Conservation (phyloP, 2,329 filamentous ascomycete species). For the Monascus ruber region DNA sequence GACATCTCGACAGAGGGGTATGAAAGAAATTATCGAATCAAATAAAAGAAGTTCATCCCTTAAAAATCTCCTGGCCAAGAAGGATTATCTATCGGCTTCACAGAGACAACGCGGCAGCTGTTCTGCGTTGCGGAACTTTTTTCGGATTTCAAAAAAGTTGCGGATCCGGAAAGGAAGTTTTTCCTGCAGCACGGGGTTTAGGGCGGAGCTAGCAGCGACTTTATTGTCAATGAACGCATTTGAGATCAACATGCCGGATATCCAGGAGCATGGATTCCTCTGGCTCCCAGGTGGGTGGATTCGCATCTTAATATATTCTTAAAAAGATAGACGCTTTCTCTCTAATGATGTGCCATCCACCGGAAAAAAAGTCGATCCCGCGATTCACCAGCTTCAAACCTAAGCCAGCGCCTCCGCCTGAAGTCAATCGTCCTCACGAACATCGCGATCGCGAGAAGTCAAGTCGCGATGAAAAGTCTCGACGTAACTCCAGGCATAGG, state of each 20-base stretch:
- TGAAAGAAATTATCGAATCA: slow-evolving; percentile 4
- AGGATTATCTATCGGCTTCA: too few species aligned
- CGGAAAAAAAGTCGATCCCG: slow-evolving; percentile 42
- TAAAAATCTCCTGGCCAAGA: too few species aligned
- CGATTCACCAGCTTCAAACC: slow-evolving; percentile 67
- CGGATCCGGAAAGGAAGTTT: slow-evolving; percentile 13
- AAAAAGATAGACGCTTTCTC: neutral
- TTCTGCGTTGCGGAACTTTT: neutral
- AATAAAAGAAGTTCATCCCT: slow-evolving; percentile 10
- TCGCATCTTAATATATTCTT: neutral
- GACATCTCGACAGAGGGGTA: slow-evolving; percentile 49
- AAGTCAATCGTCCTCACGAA: slow-evolving; percentile 11
- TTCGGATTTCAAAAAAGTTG: slow-evolving; percentile 10
- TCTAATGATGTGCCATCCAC: neutral
- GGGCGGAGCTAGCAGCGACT: slow-evolving; percentile 1
- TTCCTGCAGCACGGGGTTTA: slow-evolving; percentile 7
- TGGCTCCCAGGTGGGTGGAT: slow-evolving; percentile 21
- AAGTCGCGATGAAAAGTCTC: slow-evolving; percentile 11
- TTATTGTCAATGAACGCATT: slow-evolving; percentile 1
- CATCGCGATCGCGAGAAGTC: slow-evolving; percentile 9
- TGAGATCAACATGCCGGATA: slow-evolving; percentile 7
- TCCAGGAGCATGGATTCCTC: slow-evolving; percentile 25
- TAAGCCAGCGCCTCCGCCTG: slow-evolving; percentile 21
- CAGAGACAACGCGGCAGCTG: neutral
- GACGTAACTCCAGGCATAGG: slow-evolving; percentile 13